Evolutionary conservation across 2,329 filamentous ascomycete genomes (phyloP).

Genomic region (Colletotrichum chlorophyti): DNA sequence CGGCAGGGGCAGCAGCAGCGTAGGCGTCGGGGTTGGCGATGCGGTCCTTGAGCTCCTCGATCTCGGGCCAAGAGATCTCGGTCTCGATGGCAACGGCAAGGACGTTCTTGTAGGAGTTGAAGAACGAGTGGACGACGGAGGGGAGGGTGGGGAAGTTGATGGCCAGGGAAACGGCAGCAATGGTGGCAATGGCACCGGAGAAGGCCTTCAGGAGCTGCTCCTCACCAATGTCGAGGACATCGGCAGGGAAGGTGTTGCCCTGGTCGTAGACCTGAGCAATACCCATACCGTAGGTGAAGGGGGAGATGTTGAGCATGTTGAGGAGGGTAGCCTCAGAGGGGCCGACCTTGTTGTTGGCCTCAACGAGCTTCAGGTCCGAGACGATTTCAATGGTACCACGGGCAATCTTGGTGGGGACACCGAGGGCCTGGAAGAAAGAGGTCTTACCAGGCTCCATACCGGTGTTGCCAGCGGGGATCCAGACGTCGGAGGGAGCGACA

Average conservation of each 20-base stretch:
- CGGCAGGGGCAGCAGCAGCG: slow-evolving; percentile 79
- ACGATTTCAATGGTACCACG: slow-evolving; percentile 99
- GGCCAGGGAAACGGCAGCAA: slow-evolving; percentile 90
- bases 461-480: slow-evolving; percentile 96
- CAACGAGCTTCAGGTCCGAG: slow-evolving; percentile 95
- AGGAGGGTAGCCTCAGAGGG: slow-evolving; percentile 98
- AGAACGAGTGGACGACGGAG: slow-evolving; percentile 92
- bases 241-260: slow-evolving; percentile 87
- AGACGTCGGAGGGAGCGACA: slow-evolving; percentile 91
- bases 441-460: slow-evolving; percentile 99
- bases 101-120: slow-evolving; percentile 99
- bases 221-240: slow-evolving; percentile 92
- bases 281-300: slow-evolving; percentile 99
- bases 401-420: slow-evolving; percentile 99
- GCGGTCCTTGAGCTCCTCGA: slow-evolving; percentile 98
- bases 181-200: slow-evolving; percentile 80
- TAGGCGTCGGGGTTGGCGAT: slow-evolving; percentile 99
- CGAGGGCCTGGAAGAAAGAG: slow-evolving; percentile 99
- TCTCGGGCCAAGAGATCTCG: slow-evolving; percentile 93
- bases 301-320: slow-evolving; percentile 99
- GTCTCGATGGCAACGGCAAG: slow-evolving; percentile 89
- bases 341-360: slow-evolving; percentile 92
- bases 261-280: slow-evolving; percentile 96
- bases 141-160: slow-evolving; percentile 95
- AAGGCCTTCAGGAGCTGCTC: slow-evolving; percentile 89